Conservation (phyloP, 202 grass and related monocot genomes). For the Carex arenaria region DNA sequence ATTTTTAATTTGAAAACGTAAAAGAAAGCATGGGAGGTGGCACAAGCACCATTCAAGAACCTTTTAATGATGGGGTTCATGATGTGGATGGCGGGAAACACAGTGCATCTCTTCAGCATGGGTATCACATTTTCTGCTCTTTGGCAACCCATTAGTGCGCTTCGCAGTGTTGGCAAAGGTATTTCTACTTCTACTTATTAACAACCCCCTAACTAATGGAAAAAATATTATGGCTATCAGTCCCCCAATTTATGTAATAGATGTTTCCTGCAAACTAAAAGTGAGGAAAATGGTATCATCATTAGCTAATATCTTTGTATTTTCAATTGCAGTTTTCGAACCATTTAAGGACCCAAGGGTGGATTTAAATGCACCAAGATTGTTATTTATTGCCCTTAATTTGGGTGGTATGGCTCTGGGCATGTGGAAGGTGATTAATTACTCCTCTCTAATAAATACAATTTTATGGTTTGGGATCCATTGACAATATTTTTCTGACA, state of each 20-base stretch:
- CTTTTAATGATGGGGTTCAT: slow-evolving; percentile 99
- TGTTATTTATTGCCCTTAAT: slow-evolving; percentile 93
- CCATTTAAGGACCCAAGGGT: slow-evolving; percentile 92
- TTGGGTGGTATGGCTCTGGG: slow-evolving; percentile 80
- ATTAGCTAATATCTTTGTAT: slow-evolving; percentile 16
- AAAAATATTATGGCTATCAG: neutral
- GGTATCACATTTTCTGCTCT: slow-evolving; percentile 97
- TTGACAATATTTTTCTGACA: neutral
- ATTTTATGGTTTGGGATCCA: neutral
- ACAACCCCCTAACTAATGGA: neutral
- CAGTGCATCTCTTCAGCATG: slow-evolving; percentile 96
- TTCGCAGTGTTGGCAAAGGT: slow-evolving; percentile 90
- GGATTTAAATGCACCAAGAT: slow-evolving; percentile 69
- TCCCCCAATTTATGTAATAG: too few relatives aligned
- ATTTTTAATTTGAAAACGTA: neutral
- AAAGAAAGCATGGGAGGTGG: slow-evolving; percentile 82
- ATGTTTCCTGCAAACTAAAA: neutral
- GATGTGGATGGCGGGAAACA: slow-evolving; percentile 99
- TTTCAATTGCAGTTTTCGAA: slow-evolving; percentile 75
- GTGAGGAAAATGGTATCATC: neutral
- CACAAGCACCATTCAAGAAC: slow-evolving; percentile 93
- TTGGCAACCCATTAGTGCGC: slow-evolving; percentile 72
- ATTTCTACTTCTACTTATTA: neutral
- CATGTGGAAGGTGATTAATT: slow-evolving; percentile 78
- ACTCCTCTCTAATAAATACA: neutral